A percentile compares a stretch with the other conserved stretches of the same genome.
Conservation (phyloP, 495 filamentous ascomycete species). For the Trichoderma parareesei region DNA sequence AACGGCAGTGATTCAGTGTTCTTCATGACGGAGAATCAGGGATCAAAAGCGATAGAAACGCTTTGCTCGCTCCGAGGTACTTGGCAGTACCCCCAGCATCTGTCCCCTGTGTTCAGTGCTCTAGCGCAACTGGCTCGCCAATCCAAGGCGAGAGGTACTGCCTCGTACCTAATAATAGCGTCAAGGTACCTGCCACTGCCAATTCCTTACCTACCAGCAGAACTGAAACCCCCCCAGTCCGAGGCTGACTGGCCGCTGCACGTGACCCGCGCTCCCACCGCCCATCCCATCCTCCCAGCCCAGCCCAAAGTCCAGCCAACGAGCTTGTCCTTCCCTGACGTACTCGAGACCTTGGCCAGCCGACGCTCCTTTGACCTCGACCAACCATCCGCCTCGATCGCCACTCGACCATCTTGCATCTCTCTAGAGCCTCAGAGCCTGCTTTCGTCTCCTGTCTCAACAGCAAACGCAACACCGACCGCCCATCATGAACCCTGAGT, state of each 20-base stretch:
- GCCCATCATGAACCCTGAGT: slow-evolving; percentile 88
- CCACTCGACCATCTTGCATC: neutral
- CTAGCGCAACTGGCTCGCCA: neutral
- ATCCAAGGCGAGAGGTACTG: neutral
- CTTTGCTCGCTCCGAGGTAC: no score
- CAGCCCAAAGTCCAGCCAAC: slow-evolving; percentile 6
- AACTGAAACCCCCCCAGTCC: neutral
- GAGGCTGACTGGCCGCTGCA: neutral
- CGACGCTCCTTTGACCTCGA: slow-evolving; percentile 8
- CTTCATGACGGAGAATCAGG: no score
- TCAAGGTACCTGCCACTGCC: neutral
- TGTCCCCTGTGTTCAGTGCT: no score
- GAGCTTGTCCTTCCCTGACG: slow-evolving; percentile 6
- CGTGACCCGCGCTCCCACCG: slow-evolving; percentile 6
- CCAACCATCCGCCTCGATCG: slow-evolving; percentile 8
- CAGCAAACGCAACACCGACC: neutral
- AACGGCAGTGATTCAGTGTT: no score
- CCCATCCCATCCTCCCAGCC: slow-evolving; percentile 4
- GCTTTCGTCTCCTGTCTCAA: neutral
- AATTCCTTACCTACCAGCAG: slow-evolving; percentile 15
- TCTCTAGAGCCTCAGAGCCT: neutral
- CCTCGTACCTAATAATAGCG: neutral
- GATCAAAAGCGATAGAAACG: no score
- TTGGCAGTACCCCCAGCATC: no score
- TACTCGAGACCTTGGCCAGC: slow-evolving; percentile 6